phyloP scores from a whole-genome alignment of 2,329 filamentous ascomycete species.

The Fusarium sp. region DNA sequence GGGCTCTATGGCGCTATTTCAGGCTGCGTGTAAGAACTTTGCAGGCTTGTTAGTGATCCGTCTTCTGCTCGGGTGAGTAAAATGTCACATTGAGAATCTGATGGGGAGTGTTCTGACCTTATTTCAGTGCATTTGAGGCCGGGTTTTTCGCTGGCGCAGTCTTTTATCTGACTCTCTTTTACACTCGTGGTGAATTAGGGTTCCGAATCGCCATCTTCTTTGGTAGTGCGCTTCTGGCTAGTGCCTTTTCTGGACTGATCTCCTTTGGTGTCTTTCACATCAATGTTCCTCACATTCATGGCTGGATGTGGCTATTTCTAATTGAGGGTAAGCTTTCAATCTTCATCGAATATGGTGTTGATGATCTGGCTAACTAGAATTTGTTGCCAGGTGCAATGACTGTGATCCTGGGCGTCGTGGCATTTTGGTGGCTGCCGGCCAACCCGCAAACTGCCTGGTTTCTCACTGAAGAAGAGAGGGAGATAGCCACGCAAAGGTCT shows the following conservation, averaged over 20 bases:
- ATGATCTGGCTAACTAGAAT: too few species aligned
- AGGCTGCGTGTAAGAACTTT: constrained; percentile 61
- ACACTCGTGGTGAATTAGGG: constrained; percentile 9
- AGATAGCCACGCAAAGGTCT: too few species aligned
- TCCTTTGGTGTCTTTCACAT: constrained; percentile 69
- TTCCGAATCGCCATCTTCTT: constrained; percentile 64
- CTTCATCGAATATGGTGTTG: too few species aligned
- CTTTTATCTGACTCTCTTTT: constrained; percentile 10
- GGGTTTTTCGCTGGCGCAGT: constrained; percentile 12
- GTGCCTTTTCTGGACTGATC: constrained; percentile 74
- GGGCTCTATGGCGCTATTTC: constrained; percentile 59
- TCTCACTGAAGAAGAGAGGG: background rate
- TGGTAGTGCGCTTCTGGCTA: constrained; percentile 73
- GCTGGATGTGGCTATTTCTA: constrained; percentile 14
- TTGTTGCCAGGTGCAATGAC: background rate
- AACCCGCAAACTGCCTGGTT: constrained; percentile 13
- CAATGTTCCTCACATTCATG: background rate
- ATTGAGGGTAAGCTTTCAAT: constrained; percentile 1
- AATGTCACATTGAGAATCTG: too few species aligned
- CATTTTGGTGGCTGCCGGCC: constrained; percentile 15
- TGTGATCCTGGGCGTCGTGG: background rate
- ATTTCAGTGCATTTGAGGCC: background rate
- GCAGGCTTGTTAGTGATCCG: constrained; percentile 48
- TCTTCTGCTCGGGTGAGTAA: constrained; percentile 4
- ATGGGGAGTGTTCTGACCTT: too few species aligned